Conservation (phyloP, 805 yeast genomes). For the Cyberlindnera galapagoensis region DNA sequence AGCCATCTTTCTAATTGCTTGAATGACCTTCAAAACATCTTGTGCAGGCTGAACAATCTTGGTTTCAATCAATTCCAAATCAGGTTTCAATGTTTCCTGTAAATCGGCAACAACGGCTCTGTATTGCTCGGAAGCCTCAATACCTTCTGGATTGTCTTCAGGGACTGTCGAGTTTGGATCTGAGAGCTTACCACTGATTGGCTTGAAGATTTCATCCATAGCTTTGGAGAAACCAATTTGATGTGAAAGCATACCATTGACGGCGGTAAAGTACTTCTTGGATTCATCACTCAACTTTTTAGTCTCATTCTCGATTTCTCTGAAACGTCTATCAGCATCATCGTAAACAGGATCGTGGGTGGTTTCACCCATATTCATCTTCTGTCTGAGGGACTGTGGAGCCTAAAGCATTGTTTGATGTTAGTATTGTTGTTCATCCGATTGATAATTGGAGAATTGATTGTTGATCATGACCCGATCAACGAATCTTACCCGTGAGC, state of each 20-base stretch:
- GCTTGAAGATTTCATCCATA: constrained; percentile 93
- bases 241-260: constrained; percentile 86
- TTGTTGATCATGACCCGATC: too few relatives aligned
- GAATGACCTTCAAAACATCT: constrained; percentile 77
- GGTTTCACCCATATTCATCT: constrained; percentile 77
- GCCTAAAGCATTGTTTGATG: too few relatives aligned
- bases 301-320: constrained; percentile 84
- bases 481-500: too few relatives aligned
- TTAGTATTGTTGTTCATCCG: too few relatives aligned
- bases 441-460: too few relatives aligned
- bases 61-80: constrained; percentile 83
- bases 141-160: constrained; percentile 96
- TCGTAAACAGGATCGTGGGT: constrained; percentile 84
- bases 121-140: constrained; percentile 89
- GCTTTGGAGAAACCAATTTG: constrained; percentile 95
- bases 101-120: constrained; percentile 81
- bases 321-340: constrained; percentile 95
- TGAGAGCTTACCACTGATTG: constrained; percentile 85
- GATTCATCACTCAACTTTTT: constrained; percentile 87
- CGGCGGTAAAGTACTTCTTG: constrained; percentile 83
- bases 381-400: constrained; percentile 87
- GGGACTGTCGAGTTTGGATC: constrained; percentile 83
- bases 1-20: constrained; percentile 85
- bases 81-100: constrained; percentile 84
- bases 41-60: constrained; percentile 89